These are phyloP conservation scores for Hibiscus mutabilis DNA, from an alignment of 345 rosid species.

Conservation along the genomic window DNA sequence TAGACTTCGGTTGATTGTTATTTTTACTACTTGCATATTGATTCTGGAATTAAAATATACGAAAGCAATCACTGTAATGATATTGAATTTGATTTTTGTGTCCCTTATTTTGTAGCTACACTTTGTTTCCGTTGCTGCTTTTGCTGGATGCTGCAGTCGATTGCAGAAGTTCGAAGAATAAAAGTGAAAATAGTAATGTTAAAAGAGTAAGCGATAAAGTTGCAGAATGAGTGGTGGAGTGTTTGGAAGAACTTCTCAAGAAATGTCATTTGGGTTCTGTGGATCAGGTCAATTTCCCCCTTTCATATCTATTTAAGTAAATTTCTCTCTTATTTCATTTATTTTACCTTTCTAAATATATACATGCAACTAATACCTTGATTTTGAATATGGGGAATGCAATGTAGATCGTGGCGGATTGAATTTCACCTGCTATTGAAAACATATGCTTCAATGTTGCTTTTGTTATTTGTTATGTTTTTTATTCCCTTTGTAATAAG, in stretches of 20 bases:
- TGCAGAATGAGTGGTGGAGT: conserved; percentile 67
- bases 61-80: not conserved
- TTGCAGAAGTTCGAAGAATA: conserved; percentile 36
- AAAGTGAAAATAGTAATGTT: not conserved
- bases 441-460: not conserved
- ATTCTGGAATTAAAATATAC: not conserved
- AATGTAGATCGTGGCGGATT: not conserved
- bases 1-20: not conserved
- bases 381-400: not conserved
- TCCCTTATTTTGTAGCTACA: conserved; percentile 48
- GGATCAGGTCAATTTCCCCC: conserved; percentile 50
- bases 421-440: not conserved
- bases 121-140: conserved; percentile 74
- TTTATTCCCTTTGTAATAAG: not conserved
- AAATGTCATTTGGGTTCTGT: conserved; percentile 54
- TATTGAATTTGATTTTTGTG: not conserved
- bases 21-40: not conserved
- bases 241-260: conserved; percentile 74
- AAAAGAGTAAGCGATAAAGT: conserved; percentile 57
- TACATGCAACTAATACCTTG: not conserved
- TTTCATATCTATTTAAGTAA: not conserved
- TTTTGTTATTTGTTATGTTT: not conserved
- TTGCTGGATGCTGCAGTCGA: conserved; percentile 65
- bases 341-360: not conserved
- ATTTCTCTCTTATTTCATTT: not conserved